Evolutionary conservation across 2,329 filamentous ascomycete species (phyloP), one percentile per base, ranked within the genome.

Genomic region (Alternaria brassicae): DNA sequence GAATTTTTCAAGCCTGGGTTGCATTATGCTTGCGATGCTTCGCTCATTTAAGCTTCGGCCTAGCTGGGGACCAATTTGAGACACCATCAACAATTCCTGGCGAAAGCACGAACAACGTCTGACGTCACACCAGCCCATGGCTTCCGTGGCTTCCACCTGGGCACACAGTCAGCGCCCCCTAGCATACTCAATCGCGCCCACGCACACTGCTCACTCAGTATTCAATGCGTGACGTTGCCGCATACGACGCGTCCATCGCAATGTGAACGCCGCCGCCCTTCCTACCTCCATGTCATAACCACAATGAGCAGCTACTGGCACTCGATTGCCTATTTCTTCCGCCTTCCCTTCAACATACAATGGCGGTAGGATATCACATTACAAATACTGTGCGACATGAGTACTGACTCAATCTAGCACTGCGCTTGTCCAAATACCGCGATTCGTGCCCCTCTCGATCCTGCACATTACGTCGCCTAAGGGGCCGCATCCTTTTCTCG

Each of bases 401-500:
- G 21, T 8, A 48, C 44, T 48, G 44, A 48, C 44, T 48, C 19
- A 5, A 34, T 36, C 6, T 19, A 69, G 76, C 12, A 77, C 77
- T 2, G 70, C 70, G 17, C 62, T 79, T 15, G 73, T 79, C 15
- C 75, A 77, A 47, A 62, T 78, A 2, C 77, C 77, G 6, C 70
- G 77, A 55, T 77, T 72, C 39, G 77, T 78, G 4, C 77, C 77
- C 7, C 63, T 77, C 13, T 70, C 69, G 5, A 72, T 78, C 50
- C 70, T 79, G 0, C 74, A 77, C 48, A 53, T 79, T 52, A 81
- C 79, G 3, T 76, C 74, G 36, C 77, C 77, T 2, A 69, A 76
- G 64, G 78, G 78, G 15, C 78, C 79, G n/a, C 76, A 79, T 42
- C 79, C 79, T 1, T 79, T 81, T 59, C 63, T 78, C 27, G 67